Conservation (phyloP, 306 rosid species). For the Ormosia emarginata region DNA sequence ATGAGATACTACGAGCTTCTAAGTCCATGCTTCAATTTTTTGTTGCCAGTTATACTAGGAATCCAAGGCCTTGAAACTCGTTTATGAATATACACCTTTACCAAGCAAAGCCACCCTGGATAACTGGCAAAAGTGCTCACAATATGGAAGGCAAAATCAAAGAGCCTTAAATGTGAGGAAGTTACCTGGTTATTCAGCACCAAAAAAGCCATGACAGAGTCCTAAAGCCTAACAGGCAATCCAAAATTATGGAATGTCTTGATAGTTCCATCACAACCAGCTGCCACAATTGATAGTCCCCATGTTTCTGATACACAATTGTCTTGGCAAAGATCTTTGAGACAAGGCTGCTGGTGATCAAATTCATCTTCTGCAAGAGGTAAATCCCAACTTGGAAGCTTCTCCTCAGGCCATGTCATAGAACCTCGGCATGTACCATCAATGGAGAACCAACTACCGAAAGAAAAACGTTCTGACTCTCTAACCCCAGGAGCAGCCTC, state of each 20-base stretch:
- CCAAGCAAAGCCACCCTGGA: background rate
- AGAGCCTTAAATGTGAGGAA: background rate
- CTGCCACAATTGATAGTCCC: constrained; percentile 75
- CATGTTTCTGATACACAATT: constrained; percentile 49
- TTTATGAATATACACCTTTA: background rate
- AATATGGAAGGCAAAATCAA: background rate
- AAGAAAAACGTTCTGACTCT: constrained; percentile 48
- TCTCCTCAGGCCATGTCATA: constrained; percentile 89
- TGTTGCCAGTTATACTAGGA: background rate
- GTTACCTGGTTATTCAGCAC: background rate
- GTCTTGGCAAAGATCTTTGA: constrained; percentile 16
- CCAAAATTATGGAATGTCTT: constrained; percentile 88
- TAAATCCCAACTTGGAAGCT: constrained; percentile 56
- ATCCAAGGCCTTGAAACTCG: constrained; percentile 14
- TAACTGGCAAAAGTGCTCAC: background rate
- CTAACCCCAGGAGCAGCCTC: constrained; percentile 16
- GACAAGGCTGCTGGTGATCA: constrained; percentile 7
- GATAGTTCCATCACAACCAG: constrained; percentile 72
- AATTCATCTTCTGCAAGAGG: constrained; percentile 35
- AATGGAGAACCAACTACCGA: constrained; percentile 64
- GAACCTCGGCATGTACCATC: constrained; percentile 58
- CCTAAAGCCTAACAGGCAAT: constrained; percentile 63
- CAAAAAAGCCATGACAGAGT: background rate
- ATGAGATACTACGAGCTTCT: background rate
- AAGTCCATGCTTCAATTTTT: background rate